Conservation (phyloP, 495 filamentous ascomycete species). For the Penicillium odoratum region DNA sequence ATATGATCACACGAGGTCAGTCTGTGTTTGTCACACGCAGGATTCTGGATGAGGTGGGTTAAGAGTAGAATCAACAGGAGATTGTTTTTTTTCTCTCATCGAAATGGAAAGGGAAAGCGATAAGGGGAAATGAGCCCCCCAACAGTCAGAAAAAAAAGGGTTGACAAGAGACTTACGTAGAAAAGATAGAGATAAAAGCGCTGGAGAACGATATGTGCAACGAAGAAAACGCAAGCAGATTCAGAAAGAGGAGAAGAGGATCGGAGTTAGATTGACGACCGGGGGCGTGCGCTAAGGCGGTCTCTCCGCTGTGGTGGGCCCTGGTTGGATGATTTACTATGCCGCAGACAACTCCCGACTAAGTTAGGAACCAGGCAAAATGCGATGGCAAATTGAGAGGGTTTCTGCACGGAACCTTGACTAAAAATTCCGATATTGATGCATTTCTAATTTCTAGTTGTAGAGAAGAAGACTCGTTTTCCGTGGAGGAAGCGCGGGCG, state of each 20-base stretch:
- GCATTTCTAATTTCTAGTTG: not conserved
- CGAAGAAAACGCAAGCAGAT: constrained; percentile 6
- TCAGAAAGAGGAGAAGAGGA: constrained; percentile 11
- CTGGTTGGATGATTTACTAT: not conserved
- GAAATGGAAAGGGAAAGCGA: not conserved
- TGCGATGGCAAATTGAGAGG: not conserved
- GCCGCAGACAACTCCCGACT: constrained; percentile 1
- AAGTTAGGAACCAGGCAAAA: no score
- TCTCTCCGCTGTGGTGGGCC: constrained; percentile 17
- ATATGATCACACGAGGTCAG: not conserved
- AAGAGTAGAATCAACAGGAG: constrained; percentile 4
- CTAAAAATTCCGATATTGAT: not conserved
- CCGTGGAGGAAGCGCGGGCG: constrained; percentile 4
- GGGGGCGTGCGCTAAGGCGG: constrained; percentile 21
- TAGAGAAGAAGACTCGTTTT: not conserved
- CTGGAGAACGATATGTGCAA: constrained; percentile 13
- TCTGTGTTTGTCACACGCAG: not conserved
- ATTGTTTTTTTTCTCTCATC: not conserved
- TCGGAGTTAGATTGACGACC: constrained; percentile 9
- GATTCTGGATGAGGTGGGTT: not conserved
- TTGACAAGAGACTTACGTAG: not conserved
- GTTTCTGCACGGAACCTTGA: not conserved
- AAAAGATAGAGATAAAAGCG: not conserved
- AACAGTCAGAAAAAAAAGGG: not conserved
- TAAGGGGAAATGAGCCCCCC: not conserved